Conservation (phyloP, 441 rosid genomes). For the Rhodomyrtus psidioides region DNA sequence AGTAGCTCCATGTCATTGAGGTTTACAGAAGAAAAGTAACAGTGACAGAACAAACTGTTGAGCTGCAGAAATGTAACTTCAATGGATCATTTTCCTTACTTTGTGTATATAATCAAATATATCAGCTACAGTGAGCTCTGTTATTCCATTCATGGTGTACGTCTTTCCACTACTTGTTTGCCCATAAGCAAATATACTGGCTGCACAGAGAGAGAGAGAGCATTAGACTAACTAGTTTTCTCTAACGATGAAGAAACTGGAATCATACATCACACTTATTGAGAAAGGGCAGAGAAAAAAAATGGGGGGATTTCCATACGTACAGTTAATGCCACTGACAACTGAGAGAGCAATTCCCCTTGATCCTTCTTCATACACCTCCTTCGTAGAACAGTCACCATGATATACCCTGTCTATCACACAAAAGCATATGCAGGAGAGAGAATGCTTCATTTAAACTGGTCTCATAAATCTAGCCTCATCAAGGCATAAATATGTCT, state of each 20-base stretch:
- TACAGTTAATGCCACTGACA: slow-evolving; percentile 78
- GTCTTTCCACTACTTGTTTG: slow-evolving; percentile 99
- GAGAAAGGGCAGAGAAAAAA: background rate
- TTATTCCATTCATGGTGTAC: slow-evolving; percentile 86
- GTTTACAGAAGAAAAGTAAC: background rate
- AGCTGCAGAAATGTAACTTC: background rate
- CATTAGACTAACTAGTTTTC: background rate
- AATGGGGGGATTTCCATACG: slow-evolving; percentile 9
- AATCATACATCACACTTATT: background rate
- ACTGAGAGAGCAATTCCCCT: slow-evolving; percentile 78
- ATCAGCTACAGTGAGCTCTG: slow-evolving; percentile 69
- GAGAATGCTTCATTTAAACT: background rate
- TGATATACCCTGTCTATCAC: slow-evolving; percentile 66
- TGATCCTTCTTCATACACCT: slow-evolving; percentile 77
- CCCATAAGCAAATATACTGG: slow-evolving; percentile 96
- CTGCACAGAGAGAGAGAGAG: slow-evolving; percentile 28
- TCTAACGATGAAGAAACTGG: background rate
- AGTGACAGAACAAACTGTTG: background rate
- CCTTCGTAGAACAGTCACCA: slow-evolving; percentile 42
- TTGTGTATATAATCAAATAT: slow-evolving; percentile 68
- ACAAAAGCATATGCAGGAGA: background rate
- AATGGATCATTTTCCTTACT: slow-evolving; percentile 27
- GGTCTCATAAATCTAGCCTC: background rate
- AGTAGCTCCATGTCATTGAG: background rate
- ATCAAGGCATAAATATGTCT: background rate